Evolutionary conservation across 176 grass and related monocot species (phyloP).

Genomic region (Bothriochloa decipiens): DNA sequence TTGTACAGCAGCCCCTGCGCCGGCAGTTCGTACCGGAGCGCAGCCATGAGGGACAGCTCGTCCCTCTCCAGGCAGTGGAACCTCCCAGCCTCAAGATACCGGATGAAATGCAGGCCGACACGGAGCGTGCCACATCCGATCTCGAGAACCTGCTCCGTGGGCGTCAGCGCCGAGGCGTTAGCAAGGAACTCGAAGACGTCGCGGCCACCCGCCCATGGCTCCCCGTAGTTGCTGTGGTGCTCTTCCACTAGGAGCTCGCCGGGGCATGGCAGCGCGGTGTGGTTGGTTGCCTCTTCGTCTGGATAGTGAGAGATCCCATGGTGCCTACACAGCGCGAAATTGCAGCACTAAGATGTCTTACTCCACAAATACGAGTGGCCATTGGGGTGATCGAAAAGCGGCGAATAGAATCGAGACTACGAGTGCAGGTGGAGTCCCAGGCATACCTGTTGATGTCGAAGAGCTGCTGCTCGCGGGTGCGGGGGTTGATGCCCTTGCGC

Average conservation of each 20-base stretch:
- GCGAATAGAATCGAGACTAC: not conserved
- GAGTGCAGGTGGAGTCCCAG: not conserved
- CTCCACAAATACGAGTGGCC: conserved; percentile 2
- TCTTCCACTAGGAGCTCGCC: conserved; percentile 91
- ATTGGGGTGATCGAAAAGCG: not conserved
- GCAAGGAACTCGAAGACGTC: conserved; percentile 91
- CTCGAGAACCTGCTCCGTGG: conserved; percentile 70
- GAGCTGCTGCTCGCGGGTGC: conserved; percentile 81
- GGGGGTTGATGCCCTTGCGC: conserved; percentile 97
- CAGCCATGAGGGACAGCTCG: conserved; percentile 87
- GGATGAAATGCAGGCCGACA: conserved; percentile 88
- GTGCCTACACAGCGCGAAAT: conserved; percentile 46
- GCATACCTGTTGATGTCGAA: conserved; percentile 75
- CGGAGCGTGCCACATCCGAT: conserved; percentile 94
- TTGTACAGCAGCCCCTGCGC: conserved; percentile 83
- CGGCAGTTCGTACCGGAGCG: conserved; percentile 77
- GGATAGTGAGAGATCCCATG: conserved; percentile 90
- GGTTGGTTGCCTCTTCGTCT: conserved; percentile 51
- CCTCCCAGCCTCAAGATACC: conserved; percentile 65
- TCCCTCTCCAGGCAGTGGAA: conserved; percentile 96
- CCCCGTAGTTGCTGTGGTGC: conserved; percentile 97
- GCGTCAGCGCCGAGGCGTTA: conserved; percentile 47
- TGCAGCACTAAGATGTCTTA: conserved; percentile 26
- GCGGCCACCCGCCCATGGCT: conserved; percentile 86
- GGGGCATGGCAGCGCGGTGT: conserved; percentile 74